These are phyloP conservation scores for Fulvia fulva DNA, from an alignment of 2,329 filamentous ascomycete genomes.

Conservation along the genomic window DNA sequence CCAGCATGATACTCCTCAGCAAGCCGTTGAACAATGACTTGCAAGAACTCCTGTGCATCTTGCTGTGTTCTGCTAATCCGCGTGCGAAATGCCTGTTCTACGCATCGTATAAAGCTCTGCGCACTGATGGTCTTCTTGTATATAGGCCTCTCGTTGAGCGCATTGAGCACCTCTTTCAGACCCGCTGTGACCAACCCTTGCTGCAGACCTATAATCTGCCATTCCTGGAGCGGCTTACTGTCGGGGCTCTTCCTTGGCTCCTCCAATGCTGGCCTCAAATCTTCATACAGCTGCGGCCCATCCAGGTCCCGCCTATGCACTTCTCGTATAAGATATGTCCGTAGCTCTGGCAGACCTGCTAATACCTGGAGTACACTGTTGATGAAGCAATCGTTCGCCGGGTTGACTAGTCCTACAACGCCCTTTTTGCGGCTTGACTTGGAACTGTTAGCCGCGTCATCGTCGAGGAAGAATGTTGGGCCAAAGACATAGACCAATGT, in stretches of 20 bases:
- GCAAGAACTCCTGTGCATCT: slow-evolving; percentile 94
- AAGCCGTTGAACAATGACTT: slow-evolving; percentile 85
- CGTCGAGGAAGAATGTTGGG: slow-evolving; percentile 93
- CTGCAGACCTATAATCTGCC: slow-evolving; percentile 61
- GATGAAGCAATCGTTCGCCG: slow-evolving; percentile 80
- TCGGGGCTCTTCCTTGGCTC: slow-evolving; percentile 55
- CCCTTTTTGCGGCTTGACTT: slow-evolving; percentile 69
- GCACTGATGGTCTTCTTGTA: slow-evolving; percentile 92
- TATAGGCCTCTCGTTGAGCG: slow-evolving; percentile 87
- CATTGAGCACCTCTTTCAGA: slow-evolving; percentile 87
- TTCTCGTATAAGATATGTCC: slow-evolving; percentile 88
- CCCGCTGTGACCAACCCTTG: slow-evolving; percentile 78
- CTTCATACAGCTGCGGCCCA: slow-evolving; percentile 70
- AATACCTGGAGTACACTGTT: slow-evolving; percentile 94
- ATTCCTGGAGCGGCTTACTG: slow-evolving; percentile 36
- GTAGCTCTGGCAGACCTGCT: slow-evolving; percentile 82
- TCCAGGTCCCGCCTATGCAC: slow-evolving; percentile 79
- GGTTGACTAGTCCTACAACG: slow-evolving; percentile 82
- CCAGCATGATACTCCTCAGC: slow-evolving; percentile 93
- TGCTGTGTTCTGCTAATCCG: slow-evolving; percentile 92
- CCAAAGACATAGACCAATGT: slow-evolving; percentile 96
- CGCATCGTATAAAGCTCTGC: slow-evolving; percentile 71
- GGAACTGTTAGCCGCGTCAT: slow-evolving; percentile 59
- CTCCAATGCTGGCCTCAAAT: slow-evolving; percentile 48
- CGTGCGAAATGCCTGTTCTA: slow-evolving; percentile 84